Conservation (phyloP, 1,284 basidiomycete species). For the Athelia sp. region DNA sequence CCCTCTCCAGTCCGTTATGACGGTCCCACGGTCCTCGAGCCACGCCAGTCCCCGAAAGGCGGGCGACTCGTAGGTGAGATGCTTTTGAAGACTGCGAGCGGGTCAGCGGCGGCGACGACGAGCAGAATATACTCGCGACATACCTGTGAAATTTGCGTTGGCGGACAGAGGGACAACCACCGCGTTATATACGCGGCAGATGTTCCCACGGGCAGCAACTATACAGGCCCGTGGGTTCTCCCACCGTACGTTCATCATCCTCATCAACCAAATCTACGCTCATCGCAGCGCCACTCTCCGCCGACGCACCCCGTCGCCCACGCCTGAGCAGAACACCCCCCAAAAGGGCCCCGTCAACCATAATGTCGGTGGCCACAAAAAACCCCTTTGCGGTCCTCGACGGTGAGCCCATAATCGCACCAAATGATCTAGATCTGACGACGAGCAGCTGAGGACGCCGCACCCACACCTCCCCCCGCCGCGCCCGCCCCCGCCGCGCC, state of each 20-base stretch:
- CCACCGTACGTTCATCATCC: background rate
- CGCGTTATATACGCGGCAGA: conserved; percentile 18
- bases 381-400: conserved; percentile 79
- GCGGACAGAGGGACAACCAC: conserved; percentile 2
- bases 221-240: conserved; percentile 40
- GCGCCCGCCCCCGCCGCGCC: conserved; percentile 40
- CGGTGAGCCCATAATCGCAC: conserved; percentile 41
- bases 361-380: conserved; percentile 83
- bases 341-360: conserved; percentile 57
- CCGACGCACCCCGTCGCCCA: conserved; percentile 13
- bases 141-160: conserved; percentile 64
- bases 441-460: conserved; percentile 22
- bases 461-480: conserved; percentile 6
- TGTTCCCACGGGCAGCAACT: conserved; percentile 29
- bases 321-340: conserved; percentile 30
- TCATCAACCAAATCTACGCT: background rate
- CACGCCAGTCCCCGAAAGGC: conserved; percentile 62
- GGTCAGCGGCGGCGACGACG: conserved; percentile 4
- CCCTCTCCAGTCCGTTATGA: conserved; percentile 72
- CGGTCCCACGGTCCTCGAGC: conserved; percentile 85
- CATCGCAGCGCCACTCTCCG: conserved; percentile 7
- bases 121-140: conserved; percentile 16
- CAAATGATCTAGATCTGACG: conserved; percentile 32
- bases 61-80: conserved; percentile 80
- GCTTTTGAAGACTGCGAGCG: conserved; percentile 64